Percentiles rank a stretch among this genome's conserved stretches.
Conservation (phyloP, 495 filamentous ascomycete genomes). For the Penicillium arizonense region DNA sequence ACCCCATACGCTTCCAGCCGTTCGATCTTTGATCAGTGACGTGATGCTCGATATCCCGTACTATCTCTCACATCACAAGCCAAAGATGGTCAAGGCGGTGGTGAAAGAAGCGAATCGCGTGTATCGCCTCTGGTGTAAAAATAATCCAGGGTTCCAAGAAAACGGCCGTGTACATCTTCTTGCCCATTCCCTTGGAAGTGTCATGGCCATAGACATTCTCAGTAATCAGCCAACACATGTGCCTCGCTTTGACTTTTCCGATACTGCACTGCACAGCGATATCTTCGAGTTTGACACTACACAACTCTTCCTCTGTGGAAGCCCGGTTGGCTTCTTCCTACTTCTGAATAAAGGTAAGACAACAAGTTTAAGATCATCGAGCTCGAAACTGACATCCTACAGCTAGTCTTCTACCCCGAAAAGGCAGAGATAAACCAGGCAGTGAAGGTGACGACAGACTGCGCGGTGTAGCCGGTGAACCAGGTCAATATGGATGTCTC, state of each 20-base stretch:
- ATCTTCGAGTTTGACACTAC: conserved; percentile 89
- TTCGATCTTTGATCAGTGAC: conserved; percentile 88
- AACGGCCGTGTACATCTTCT: conserved; percentile 85
- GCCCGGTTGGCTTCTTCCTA: conserved; percentile 89
- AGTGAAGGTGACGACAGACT: conserved; percentile 63
- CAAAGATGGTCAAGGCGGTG: conserved; percentile 88
- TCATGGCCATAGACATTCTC: conserved; percentile 89
- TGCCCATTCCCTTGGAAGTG: conserved; percentile 89
- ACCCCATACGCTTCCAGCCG: conserved; percentile 81
- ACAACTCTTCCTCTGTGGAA: conserved; percentile 88
- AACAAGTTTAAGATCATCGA: background rate
- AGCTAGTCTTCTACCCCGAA: conserved; percentile 75
- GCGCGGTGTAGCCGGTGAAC: conserved; percentile 68
- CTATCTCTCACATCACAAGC: conserved; percentile 93
- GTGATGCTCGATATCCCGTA: conserved; percentile 98
- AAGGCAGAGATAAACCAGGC: conserved; percentile 70
- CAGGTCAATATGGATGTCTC: conserved; percentile 81
- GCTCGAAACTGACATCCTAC: conserved; percentile 4
- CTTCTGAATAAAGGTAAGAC: conserved; percentile 70
- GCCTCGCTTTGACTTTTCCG: conserved; percentile 54
- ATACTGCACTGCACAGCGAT: conserved; percentile 48
- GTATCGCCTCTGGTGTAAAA: conserved; percentile 87
- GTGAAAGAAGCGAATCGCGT: conserved; percentile 92
- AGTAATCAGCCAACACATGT: conserved; percentile 78
- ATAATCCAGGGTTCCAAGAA: conserved; percentile 83